These are phyloP conservation scores for Globisporangium nodosum DNA, from an alignment of 352 stramenopile species.

Conservation along the genomic window DNA sequence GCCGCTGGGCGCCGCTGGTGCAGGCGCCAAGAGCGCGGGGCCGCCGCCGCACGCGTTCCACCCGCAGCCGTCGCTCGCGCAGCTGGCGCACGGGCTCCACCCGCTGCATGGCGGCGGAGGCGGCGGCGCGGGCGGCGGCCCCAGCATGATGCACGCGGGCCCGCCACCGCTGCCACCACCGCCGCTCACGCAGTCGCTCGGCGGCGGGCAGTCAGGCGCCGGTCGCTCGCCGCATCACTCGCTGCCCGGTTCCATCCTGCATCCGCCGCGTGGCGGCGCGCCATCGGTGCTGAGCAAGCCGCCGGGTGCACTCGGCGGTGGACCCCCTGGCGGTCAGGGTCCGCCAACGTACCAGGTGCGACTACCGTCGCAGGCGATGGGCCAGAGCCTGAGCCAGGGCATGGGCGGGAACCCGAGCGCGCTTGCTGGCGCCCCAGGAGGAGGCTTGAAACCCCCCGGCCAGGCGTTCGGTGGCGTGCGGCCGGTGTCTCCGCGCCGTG, in stretches of 20 bases:
- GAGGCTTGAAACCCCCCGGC: conserved; percentile 23
- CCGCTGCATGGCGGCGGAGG: conserved; percentile 59
- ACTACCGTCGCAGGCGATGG: conserved; percentile 44
- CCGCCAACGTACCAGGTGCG: conserved; percentile 43
- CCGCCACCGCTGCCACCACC: conserved; percentile 59
- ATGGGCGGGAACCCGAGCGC: conserved; percentile 20
- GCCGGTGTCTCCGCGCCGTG: conserved; percentile 36
- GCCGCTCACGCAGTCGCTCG: conserved; percentile 45
- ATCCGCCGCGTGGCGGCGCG: conserved; percentile 45
- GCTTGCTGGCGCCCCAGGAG: conserved; percentile 4
- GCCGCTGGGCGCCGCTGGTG: conserved; percentile 24
- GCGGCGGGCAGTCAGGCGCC: conserved; percentile 25
- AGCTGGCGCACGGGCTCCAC: conserved; percentile 56
- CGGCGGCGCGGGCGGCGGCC: conserved; percentile 1
- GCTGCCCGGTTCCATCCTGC: conserved; percentile 60
- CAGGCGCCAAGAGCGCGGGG: conserved; percentile 30
- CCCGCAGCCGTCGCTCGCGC: conserved; percentile 55
- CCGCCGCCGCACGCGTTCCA: conserved; percentile 52
- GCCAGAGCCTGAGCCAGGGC: conserved; percentile 39
- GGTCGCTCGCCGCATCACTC: conserved; percentile 62
- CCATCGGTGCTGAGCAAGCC: conserved; percentile 60
- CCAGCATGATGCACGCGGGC: conserved; percentile 46
- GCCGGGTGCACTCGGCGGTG: conserved; percentile 12
- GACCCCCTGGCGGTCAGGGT: conserved; percentile 15
- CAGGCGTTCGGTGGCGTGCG: conserved; percentile 24